Percentiles rank a stretch among this genome's conserved stretches.
phyloP scores from a whole-genome alignment of 2,329 filamentous ascomycete genomes.

The Calonectria honghensis region DNA sequence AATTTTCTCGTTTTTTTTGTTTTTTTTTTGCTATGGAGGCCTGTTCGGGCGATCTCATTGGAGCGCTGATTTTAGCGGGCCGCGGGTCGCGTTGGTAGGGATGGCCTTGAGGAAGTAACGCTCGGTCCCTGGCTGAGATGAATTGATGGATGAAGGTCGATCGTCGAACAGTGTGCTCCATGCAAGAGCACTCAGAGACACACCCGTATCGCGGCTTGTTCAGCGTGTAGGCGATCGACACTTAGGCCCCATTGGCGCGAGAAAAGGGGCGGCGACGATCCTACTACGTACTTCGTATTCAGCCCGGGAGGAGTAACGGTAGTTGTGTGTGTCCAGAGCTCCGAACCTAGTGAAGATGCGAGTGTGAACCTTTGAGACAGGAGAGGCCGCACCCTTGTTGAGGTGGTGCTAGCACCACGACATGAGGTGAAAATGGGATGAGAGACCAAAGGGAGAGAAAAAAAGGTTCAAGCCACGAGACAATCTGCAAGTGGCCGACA shows the following conservation, averaged over 20 bases:
- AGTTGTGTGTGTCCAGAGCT: not conserved
- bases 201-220: not conserved
- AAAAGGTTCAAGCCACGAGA: constrained; percentile 7
- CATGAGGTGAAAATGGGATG: constrained; percentile 14
- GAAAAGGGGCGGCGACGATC: constrained; percentile 21
- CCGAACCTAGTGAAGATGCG: not conserved
- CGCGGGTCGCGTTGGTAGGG: not conserved
- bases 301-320: not conserved
- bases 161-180: constrained; percentile 17
- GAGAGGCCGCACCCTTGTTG: not conserved
- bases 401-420: not conserved
- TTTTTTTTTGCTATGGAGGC: constrained; percentile 3
- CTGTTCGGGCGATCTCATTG: not conserved
- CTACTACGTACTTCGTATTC: constrained; percentile 3
- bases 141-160: constrained; percentile 24
- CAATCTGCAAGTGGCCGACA: not conserved
- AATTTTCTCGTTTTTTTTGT: not conserved
- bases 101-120: not conserved
- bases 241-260: not conserved
- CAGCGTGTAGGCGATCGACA: constrained; percentile 16
- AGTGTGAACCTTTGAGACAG: not conserved
- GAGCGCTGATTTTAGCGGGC: constrained; percentile 10
- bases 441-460: not conserved
- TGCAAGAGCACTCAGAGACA: constrained; percentile 2
- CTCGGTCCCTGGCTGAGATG: constrained; percentile 1